Evolutionary conservation across 2,329 filamentous ascomycete genomes (phyloP).

Genomic region (Cytospora chrysosperma): DNA sequence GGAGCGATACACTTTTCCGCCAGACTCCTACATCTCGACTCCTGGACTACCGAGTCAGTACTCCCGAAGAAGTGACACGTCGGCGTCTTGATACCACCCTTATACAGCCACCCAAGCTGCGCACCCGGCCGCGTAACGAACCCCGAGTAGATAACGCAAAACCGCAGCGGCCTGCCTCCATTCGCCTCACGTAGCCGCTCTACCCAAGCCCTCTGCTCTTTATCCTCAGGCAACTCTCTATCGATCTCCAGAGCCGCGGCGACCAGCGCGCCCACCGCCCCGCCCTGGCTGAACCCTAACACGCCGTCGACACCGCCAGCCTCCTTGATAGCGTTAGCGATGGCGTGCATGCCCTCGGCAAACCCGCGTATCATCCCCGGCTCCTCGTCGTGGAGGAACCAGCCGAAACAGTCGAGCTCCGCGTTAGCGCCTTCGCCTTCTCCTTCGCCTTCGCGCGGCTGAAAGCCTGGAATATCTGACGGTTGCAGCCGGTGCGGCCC

Average conservation of each 20-base stretch:
- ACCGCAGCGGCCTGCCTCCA: slow-evolving; percentile 52
- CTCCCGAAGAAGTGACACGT: slow-evolving; percentile 63
- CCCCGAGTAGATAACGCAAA: slow-evolving; percentile 74
- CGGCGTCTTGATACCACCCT: slow-evolving; percentile 62
- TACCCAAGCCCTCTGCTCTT: slow-evolving; percentile 45
- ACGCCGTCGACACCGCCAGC: slow-evolving; percentile 74
- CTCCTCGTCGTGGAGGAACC: slow-evolving; percentile 21
- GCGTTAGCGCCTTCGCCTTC: not conserved
- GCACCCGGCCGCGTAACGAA: slow-evolving; percentile 62
- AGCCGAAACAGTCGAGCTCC: slow-evolving; percentile 12
- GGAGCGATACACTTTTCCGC: slow-evolving; percentile 47
- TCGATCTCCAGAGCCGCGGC: slow-evolving; percentile 66
- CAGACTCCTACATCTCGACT: slow-evolving; percentile 48
- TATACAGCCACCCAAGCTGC: slow-evolving; percentile 61
- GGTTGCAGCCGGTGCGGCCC: slow-evolving; percentile 19
- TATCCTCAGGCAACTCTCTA: slow-evolving; percentile 25
- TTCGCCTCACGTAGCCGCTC: slow-evolving; percentile 50
- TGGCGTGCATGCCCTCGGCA: slow-evolving; percentile 57
- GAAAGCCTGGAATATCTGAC: slow-evolving; percentile 17
- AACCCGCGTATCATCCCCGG: slow-evolving; percentile 50
- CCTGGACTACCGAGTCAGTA: slow-evolving; percentile 63
- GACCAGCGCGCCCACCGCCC: slow-evolving; percentile 68
- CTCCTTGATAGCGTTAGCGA: slow-evolving; percentile 44
- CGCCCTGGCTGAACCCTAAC: slow-evolving; percentile 81
- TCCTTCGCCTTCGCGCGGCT: slow-evolving; percentile 9